Evolutionary conservation across 345 rosid genomes (phyloP), one percentile per base, ranked within the genome.

Genomic region (Citropsis articulata): DNA sequence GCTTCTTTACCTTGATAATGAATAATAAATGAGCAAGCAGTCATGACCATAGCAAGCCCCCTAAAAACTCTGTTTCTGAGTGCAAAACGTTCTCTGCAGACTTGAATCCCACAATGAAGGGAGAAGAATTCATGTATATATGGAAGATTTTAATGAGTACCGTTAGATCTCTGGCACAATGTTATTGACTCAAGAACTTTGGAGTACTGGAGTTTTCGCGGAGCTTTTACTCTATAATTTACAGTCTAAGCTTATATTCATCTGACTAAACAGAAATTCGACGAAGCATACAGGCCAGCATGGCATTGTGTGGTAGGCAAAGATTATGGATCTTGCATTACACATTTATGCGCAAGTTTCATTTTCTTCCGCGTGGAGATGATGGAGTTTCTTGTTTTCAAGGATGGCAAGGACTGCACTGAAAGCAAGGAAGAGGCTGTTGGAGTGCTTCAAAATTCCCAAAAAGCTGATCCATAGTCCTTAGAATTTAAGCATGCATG

Each of bases 251-350:
- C 21, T 18, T 1, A 50, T 2, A 21, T 53, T 9, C 36, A 45
- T 27, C 36, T 42, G 53, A 72, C 25, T 56, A 2, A 57, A 75
- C 89, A 85, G 89, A 88, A 79, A 72, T 85, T 88, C 36, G 85
- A 88, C 30, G 90, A 82, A 83, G 88, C 84, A 30, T 82, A 79
- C 35, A 85, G 90, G 42, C 71, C 87, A 36, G 81, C 86, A 9
- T 90, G 90, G 87, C 88, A 88, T 66, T 84, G 90, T 65, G 89
- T 87, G 82, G 87, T 84, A 14, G 86, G 91, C 5, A 87, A 86
- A 75, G 88, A 83, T 77, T 86, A 83, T 33, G 86, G 91, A 24
- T 87, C 87, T 24, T 87, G 87, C 90, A 87, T 90, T 62, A 78
- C 87, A 18, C 89, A 81, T 79, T 72, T 87, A 42, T 60, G 77